phyloP scores from a whole-genome alignment of 1,284 basidiomycete genomes.

The Cutaneotrichosporon sp. region DNA sequence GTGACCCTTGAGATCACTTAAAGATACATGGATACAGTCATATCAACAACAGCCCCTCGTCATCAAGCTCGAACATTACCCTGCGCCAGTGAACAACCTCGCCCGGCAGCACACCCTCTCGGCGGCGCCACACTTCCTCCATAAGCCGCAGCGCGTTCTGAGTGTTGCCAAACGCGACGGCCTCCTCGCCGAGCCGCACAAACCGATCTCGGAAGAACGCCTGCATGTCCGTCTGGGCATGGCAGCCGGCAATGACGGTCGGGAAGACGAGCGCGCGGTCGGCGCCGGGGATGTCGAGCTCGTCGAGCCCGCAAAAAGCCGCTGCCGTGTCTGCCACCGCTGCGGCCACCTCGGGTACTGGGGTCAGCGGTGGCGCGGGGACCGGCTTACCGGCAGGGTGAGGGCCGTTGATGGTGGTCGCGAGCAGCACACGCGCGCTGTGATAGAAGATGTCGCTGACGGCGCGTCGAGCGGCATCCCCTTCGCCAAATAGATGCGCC shows the following conservation, averaged over 20 bases:
- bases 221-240: constrained; percentile 50
- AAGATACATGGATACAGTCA: constrained; percentile 5
- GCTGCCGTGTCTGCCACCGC: constrained; percentile 55
- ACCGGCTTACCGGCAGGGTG: constrained; percentile 19
- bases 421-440: constrained; percentile 27
- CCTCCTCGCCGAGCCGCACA: constrained; percentile 53
- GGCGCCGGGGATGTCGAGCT: constrained; percentile 56
- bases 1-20: no score
- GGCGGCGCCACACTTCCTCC: constrained; percentile 61
- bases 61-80: constrained; percentile 31
- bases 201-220: constrained; percentile 59
- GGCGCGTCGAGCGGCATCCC: constrained; percentile 1
- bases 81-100: constrained; percentile 25
- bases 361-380: not conserved
- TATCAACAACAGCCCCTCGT: constrained; percentile 32
- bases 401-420: constrained; percentile 29
- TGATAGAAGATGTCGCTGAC: constrained; percentile 33
- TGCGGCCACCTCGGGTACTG: constrained; percentile 30
- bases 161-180: constrained; percentile 63
- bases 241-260: constrained; percentile 32
- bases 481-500: constrained; percentile 14
- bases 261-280: constrained; percentile 66
- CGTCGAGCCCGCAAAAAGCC: constrained; percentile 55
- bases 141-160: constrained; percentile 62
- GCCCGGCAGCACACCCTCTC: constrained; percentile 19